Evolutionary conservation across 495 filamentous ascomycete genomes (phyloP).

Genomic region (Podospora appendiculata): DNA sequence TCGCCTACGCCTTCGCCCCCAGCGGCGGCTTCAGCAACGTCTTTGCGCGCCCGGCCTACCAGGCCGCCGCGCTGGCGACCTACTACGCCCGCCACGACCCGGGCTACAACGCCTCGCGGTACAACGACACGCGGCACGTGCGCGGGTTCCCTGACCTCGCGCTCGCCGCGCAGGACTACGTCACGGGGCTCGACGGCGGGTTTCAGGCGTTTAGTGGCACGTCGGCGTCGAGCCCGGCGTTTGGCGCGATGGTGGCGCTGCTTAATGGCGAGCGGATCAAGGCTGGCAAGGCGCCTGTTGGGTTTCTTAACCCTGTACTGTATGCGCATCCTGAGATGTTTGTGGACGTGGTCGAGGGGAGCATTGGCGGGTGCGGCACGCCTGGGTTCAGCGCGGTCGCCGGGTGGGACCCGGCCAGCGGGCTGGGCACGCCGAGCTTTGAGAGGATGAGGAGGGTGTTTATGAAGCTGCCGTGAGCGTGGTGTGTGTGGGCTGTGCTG

Average conservation of each 20-base stretch:
- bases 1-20: conserved; percentile 23
- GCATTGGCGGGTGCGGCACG: conserved; percentile 39
- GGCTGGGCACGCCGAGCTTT: conserved; percentile 48
- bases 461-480: conserved; percentile 8
- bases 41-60: conserved; percentile 32
- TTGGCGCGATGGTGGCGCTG: conserved; percentile 10
- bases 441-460: conserved; percentile 38
- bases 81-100: conserved; percentile 6
- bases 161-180: conserved; percentile 2
- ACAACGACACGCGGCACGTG: conserved; percentile 9
- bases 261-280: conserved; percentile 43
- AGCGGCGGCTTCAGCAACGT: conserved; percentile 45
- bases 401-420: conserved; percentile 50
- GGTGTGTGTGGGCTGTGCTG: no score
- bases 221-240: conserved; percentile 4
- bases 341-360: conserved; percentile 42
- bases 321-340: conserved; percentile 40
- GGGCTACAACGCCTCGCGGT: conserved; percentile 10
- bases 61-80: conserved; percentile 12
- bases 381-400: conserved; percentile 40
- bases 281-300: conserved; percentile 39
- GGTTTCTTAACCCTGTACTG: conserved; percentile 45
- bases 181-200: conserved; percentile 4
- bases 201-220: conserved; percentile 6
- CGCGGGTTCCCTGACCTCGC: conserved; percentile 13